These are phyloP conservation scores for Oenanthe javanica DNA, from an alignment of 140 eudicot species.

Conservation along the genomic window DNA sequence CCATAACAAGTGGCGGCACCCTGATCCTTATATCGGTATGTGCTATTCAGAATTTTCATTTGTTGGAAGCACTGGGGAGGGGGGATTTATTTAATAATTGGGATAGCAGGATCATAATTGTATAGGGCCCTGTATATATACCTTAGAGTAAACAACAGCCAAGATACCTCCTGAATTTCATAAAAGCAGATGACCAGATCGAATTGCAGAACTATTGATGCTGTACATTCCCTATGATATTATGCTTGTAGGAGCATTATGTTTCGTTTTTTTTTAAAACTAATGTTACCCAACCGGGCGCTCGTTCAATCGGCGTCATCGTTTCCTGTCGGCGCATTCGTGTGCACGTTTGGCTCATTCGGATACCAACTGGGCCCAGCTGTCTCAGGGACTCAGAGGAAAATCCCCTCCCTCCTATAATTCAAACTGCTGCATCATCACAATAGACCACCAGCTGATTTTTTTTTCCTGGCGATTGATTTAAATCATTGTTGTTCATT, in stretches of 20 bases:
- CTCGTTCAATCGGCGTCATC: too few species aligned
- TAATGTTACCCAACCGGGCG: too few species aligned
- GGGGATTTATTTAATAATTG: background rate
- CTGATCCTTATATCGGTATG: conserved; percentile 95
- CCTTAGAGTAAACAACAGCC: background rate
- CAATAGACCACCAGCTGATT: background rate
- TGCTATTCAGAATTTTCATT: background rate
- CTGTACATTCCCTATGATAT: background rate
- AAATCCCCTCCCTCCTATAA: too few species aligned
- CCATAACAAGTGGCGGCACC: conserved; percentile 88
- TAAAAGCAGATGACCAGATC: background rate
- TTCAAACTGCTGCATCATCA: background rate
- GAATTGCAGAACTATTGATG: background rate
- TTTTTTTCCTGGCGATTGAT: background rate
- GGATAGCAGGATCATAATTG: background rate
- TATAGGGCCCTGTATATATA: background rate
- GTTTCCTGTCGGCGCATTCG: too few species aligned
- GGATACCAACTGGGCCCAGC: too few species aligned
- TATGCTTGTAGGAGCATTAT: background rate
- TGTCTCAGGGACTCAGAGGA: too few species aligned
- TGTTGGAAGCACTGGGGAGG: background rate
- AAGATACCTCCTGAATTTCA: background rate
- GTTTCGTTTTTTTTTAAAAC: background rate
- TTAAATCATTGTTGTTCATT: background rate
- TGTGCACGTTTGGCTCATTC: too few species aligned